Conservation (phyloP, 805 yeast species). For the Wickerhamiella siamensis region DNA sequence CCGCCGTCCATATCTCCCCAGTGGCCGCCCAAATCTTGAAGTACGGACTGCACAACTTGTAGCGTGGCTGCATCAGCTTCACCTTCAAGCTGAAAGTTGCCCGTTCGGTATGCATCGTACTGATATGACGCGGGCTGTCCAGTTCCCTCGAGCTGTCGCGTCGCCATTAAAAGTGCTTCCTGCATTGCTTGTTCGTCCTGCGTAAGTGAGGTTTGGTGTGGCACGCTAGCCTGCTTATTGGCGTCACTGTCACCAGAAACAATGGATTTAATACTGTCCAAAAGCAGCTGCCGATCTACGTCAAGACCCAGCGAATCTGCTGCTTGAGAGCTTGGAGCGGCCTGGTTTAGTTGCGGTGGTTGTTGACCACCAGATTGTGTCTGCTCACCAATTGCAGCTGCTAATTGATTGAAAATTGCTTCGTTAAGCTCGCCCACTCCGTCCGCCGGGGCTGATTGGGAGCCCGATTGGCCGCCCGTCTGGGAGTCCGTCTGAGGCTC, state of each 20-base stretch:
- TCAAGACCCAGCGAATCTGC: not conserved
- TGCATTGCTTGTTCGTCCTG: slow-evolving; percentile 3
- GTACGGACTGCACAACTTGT: slow-evolving; percentile 20
- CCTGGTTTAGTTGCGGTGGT: not conserved
- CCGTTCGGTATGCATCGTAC: not conserved
- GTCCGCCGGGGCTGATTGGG: too few species aligned
- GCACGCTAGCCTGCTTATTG: not conserved
- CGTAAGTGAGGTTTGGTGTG: not conserved
- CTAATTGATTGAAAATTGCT: slow-evolving; percentile 1
- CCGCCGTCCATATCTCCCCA: slow-evolving; percentile 5
- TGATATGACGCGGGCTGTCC: not conserved
- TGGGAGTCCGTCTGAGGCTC: not conserved
- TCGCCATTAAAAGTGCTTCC: slow-evolving; percentile 6
- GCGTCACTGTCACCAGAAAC: slow-evolving; percentile 6
- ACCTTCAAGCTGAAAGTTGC: slow-evolving; percentile 2
- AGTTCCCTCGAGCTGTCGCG: not conserved
- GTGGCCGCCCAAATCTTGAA: slow-evolving; percentile 10
- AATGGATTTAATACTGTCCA: slow-evolving; percentile 7
- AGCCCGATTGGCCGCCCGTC: not conserved
- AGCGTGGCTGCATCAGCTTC: slow-evolving; percentile 19
- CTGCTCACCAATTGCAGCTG: not conserved
- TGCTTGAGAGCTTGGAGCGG: not conserved
- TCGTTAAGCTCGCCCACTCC: not conserved
- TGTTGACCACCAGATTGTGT: too few species aligned
- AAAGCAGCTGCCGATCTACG: slow-evolving; percentile 9